A percentile compares a stretch with the other conserved stretches of the same genome.
These are phyloP conservation scores for Pythium oligandrum DNA, from an alignment of 352 stramenopile genomes.

Conservation along the genomic window DNA sequence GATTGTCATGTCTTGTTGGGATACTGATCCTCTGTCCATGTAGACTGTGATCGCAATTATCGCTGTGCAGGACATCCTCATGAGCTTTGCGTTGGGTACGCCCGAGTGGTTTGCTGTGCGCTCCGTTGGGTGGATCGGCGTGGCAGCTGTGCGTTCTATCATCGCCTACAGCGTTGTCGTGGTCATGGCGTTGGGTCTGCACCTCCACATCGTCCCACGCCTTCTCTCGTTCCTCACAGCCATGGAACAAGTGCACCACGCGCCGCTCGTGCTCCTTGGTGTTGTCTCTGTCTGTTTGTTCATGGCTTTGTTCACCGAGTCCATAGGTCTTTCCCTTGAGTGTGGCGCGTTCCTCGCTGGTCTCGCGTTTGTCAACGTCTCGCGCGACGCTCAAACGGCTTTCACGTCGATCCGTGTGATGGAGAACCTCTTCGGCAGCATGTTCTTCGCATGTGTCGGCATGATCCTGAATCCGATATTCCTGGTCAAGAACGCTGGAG, in stretches of 20 bases:
- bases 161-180: conserved; percentile 73
- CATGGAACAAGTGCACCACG: conserved; percentile 82
- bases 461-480: conserved; percentile 88
- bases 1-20: neutral
- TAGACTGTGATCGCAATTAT: conserved; percentile 84
- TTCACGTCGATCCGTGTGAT: conserved; percentile 85
- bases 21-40: conserved; percentile 1
- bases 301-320: conserved; percentile 83
- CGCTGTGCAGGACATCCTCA: conserved; percentile 78
- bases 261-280: conserved; percentile 69
- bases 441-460: conserved; percentile 86
- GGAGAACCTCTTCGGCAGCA: conserved; percentile 85
- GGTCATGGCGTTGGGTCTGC: conserved; percentile 55
- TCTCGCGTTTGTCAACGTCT: conserved; percentile 73
- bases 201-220: conserved; percentile 64
- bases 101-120: conserved; percentile 82
- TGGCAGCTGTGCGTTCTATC: conserved; percentile 64
- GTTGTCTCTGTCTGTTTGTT: conserved; percentile 83
- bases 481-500: conserved; percentile 61
- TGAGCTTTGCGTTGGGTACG: conserved; percentile 82
- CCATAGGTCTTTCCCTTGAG: conserved; percentile 76
- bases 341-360: conserved; percentile 80
- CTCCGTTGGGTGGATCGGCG: conserved; percentile 62
- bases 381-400: conserved; percentile 52
- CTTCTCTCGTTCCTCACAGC: conserved; percentile 66